Evolutionary conservation across 1,139 yeast genomes (phyloP).

Genomic region (Hansenula lynferdii): DNA sequence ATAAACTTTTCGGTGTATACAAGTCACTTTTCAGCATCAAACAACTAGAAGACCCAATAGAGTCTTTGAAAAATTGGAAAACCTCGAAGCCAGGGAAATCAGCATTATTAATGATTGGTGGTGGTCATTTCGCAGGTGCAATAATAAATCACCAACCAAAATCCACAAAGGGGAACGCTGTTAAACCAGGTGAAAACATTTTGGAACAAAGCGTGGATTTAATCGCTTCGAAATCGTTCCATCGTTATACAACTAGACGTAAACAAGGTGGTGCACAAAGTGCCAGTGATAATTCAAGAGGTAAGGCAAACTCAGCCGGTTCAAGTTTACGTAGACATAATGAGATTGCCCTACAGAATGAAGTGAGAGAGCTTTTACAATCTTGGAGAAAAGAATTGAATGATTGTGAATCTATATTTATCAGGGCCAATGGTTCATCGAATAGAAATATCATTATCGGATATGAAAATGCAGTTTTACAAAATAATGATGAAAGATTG

Average conservation of each 20-base stretch:
- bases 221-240: constrained; percentile 79
- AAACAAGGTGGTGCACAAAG: constrained; percentile 98
- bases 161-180: constrained; percentile 44
- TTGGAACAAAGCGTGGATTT: constrained; percentile 61
- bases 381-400: constrained; percentile 60
- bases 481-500: constrained; percentile 51
- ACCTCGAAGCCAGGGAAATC: constrained; percentile 34
- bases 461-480: constrained; percentile 50
- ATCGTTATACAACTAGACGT: constrained; percentile 91
- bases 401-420: constrained; percentile 64
- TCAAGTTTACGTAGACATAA: constrained; percentile 84
- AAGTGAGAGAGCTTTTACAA: constrained; percentile 61
- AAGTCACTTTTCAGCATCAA: constrained; percentile 53
- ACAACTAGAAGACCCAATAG: constrained; percentile 38
- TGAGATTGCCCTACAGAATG: constrained; percentile 77
- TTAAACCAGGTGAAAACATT: constrained; percentile 36
- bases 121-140: constrained; percentile 98
- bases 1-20: constrained; percentile 61
- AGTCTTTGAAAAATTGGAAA: constrained; percentile 33
- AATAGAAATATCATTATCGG: constrained; percentile 66
- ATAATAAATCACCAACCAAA: constrained; percentile 70
- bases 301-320: constrained; percentile 97
- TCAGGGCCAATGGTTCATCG: constrained; percentile 76
- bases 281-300: constrained; percentile 86
- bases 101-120: constrained; percentile 91